Percentiles rank a stretch among this genome's conserved stretches.
These are phyloP conservation scores for Aschersonia sp. DNA, from an alignment of 2,329 filamentous ascomycete species.

Conservation along the genomic window DNA sequence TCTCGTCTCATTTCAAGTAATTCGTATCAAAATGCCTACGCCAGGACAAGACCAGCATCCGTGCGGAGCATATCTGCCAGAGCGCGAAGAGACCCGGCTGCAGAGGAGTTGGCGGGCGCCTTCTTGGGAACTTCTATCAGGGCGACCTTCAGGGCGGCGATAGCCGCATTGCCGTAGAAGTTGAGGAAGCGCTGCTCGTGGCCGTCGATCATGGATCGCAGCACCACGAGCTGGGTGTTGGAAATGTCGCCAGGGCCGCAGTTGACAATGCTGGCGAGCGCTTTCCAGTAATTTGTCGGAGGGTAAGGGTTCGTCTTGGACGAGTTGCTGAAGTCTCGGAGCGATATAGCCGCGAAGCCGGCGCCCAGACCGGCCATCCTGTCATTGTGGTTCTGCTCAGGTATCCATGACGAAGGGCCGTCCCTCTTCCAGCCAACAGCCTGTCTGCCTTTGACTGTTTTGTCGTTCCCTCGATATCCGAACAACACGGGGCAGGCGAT, in stretches of 20 bases:
- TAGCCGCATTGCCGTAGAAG: conserved; percentile 66
- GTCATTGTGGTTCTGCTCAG: conserved; percentile 62
- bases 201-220: conserved; percentile 58
- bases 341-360: conserved; percentile 69
- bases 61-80: conserved; percentile 37
- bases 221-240: conserved; percentile 58
- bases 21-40: conserved; percentile 6
- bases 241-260: conserved; percentile 53
- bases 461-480: conserved; percentile 64
- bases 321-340: conserved; percentile 67
- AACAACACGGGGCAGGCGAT: conserved; percentile 73
- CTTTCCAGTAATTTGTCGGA: conserved; percentile 69
- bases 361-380: conserved; percentile 73
- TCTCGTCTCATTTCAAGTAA: too few species aligned
- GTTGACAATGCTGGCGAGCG: conserved; percentile 63
- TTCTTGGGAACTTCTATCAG: conserved; percentile 58
- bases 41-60: conserved; percentile 33
- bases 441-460: conserved; percentile 49
- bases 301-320: conserved; percentile 60
- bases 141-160: conserved; percentile 56
- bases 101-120: conserved; percentile 30
- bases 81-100: conserved; percentile 36
- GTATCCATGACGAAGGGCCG: conserved; percentile 38
- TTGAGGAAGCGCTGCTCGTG: conserved; percentile 62
- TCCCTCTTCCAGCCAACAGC: conserved; percentile 63